phyloP scores from a whole-genome alignment of 495 filamentous ascomycete species.

The Trichodelitschia bisporula region DNA sequence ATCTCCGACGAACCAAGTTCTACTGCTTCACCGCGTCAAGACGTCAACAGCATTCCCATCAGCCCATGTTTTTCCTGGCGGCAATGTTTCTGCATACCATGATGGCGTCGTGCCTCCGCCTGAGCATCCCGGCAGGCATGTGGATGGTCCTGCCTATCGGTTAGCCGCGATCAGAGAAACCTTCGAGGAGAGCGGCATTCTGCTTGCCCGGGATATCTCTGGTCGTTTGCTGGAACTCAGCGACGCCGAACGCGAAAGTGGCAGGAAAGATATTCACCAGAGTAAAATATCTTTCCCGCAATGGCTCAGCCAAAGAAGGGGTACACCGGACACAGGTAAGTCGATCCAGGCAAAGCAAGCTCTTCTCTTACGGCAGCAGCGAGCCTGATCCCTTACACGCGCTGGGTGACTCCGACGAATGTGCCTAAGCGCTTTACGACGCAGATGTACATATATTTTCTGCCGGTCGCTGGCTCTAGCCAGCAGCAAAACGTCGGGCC shows the following conservation, averaged over 20 bases:
- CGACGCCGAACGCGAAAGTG: constrained; percentile 33
- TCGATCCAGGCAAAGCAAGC: not conserved
- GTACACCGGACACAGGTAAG: constrained; percentile 40
- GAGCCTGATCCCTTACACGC: constrained; percentile 57
- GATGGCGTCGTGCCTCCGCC: constrained; percentile 34
- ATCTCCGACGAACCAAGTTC: constrained; percentile 63
- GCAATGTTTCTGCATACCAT: constrained; percentile 46
- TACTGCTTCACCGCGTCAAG: constrained; percentile 66
- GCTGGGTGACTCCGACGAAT: constrained; percentile 66
- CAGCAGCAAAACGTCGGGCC: constrained; percentile 4
- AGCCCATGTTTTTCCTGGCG: constrained; percentile 93
- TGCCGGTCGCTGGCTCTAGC: constrained; percentile 33
- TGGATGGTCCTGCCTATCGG: constrained; percentile 43
- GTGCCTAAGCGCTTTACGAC: constrained; percentile 59
- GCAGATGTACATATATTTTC: constrained; percentile 89
- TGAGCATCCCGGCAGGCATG: constrained; percentile 26
- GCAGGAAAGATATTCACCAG: constrained; percentile 40
- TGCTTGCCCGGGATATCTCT: constrained; percentile 35
- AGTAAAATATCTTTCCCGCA: constrained; percentile 32
- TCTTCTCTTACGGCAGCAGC: constrained; percentile 21
- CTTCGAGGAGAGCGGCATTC: constrained; percentile 83
- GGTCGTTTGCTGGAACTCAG: constrained; percentile 27
- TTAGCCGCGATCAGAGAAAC: constrained; percentile 68
- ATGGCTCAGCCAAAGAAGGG: constrained; percentile 38
- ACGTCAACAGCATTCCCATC: constrained; percentile 67